Conservation (phyloP, 192 early-diverging fungal species). For the Coemansia sp. region DNA sequence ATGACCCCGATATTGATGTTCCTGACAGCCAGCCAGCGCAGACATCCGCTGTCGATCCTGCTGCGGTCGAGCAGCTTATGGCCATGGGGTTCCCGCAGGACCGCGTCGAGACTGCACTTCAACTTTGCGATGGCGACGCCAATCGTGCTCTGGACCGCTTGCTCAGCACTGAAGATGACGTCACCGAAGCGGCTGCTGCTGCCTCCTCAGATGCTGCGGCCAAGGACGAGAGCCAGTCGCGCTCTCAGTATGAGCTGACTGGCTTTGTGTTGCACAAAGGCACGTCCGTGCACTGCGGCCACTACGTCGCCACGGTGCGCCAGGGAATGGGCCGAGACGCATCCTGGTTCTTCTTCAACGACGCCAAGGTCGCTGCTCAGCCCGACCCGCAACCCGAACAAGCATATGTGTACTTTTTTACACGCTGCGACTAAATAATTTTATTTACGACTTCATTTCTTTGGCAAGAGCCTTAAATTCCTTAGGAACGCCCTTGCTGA, state of each 20-base stretch:
- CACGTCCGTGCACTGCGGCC: constrained; percentile 91
- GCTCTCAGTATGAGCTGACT: constrained; percentile 51
- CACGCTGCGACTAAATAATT: constrained; percentile 16
- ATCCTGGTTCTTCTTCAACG: constrained; percentile 92
- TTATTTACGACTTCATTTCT: constrained; percentile 11
- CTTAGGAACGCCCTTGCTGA: constrained; percentile 32
- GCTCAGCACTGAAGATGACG: constrained; percentile 74
- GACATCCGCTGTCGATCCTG: constrained; percentile 38
- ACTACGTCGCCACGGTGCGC: constrained; percentile 88
- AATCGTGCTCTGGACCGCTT: constrained; percentile 96
- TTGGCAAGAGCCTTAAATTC: constrained; percentile 28
- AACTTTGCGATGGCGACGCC: constrained; percentile 78
- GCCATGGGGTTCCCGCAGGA: constrained; percentile 89
- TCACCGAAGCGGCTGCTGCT: neutral
- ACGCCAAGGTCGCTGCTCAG: constrained; percentile 86
- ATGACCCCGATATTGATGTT: constrained; percentile 76
- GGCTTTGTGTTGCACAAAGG: constrained; percentile 95
- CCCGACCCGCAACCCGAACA: constrained; percentile 62
- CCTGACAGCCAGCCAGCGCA: constrained; percentile 19
- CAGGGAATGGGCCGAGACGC: constrained; percentile 52
- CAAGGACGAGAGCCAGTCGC: constrained; percentile 16
- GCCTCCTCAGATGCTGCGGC: constrained; percentile 23
- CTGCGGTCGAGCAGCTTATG: constrained; percentile 65
- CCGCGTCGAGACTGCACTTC: constrained; percentile 79
- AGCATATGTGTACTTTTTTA: constrained; percentile 74